Evolutionary conservation across 2,329 filamentous ascomycete genomes (phyloP).

Genomic region (Sporothrix inflata): DNA sequence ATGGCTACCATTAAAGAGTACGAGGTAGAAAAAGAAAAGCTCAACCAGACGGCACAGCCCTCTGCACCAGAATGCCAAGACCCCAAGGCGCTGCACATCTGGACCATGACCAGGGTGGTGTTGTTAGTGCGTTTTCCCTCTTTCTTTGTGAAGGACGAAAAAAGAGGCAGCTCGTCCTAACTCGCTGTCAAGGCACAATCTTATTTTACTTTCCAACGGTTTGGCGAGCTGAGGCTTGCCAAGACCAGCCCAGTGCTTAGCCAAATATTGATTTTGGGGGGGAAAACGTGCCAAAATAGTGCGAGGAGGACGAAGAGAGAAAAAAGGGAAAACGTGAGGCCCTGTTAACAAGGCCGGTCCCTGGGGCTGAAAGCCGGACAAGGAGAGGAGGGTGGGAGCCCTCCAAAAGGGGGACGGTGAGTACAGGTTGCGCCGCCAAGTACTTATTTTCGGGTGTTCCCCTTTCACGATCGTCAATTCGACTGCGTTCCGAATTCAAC

Average conservation of each 20-base stretch:
- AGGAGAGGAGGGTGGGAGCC: neutral
- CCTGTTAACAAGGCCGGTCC: neutral
- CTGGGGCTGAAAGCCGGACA: neutral
- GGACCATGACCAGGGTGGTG: neutral
- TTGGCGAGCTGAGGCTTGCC: too few relatives aligned
- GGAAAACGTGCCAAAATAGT: too few relatives aligned
- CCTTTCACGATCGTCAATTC: neutral
- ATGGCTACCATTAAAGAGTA: too few relatives aligned
- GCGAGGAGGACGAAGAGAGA: neutral
- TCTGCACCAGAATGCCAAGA: neutral
- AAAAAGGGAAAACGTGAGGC: neutral
- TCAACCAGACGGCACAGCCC: neutral
- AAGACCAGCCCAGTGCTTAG: too few relatives aligned
- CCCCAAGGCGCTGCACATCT: neutral
- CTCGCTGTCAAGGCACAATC: neutral
- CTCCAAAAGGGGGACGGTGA: neutral
- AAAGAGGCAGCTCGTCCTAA: conserved; percentile 5
- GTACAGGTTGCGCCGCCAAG: neutral
- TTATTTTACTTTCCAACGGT: neutral
- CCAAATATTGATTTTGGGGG: neutral
- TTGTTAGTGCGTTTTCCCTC: neutral
- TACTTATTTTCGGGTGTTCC: neutral
- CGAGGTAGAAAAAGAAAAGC: too few relatives aligned
- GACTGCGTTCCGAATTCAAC: neutral
- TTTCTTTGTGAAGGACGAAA: neutral